Percentiles rank a stretch among this genome's conserved stretches.
Evolutionary conservation across 345 rosid genomes (phyloP).

Genomic region (Euphorbia lathyris): DNA sequence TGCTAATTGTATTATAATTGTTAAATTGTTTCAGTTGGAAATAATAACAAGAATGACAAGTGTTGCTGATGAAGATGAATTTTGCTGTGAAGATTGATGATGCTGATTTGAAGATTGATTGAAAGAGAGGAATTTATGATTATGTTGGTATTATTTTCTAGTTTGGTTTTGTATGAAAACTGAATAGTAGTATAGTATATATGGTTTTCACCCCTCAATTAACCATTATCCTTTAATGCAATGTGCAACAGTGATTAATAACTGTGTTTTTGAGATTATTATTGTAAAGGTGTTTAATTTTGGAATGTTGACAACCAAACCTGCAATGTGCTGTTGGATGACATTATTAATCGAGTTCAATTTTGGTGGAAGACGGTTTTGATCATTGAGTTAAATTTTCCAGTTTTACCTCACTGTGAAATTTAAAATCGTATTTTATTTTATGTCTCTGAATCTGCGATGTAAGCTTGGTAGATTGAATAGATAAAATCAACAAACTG

Average conservation of each 20-base stretch:
- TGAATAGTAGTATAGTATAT: conserved; percentile 1
- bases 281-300: background rate
- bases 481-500: no score
- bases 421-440: no score
- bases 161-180: conserved; percentile 18
- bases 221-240: background rate
- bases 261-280: conserved; percentile 5
- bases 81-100: conserved; percentile 16
- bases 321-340: no score
- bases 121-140: conserved; percentile 20
- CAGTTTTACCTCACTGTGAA: no score
- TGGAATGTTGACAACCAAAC: background rate
- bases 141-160: conserved; percentile 23
- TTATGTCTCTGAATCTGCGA: no score
- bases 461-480: no score
- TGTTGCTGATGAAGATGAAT: conserved; percentile 1
- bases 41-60: conserved; percentile 37
- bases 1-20: background rate
- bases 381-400: no score
- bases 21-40: conserved; percentile 37
- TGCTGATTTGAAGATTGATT: conserved; percentile 24
- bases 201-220: background rate
- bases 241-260: background rate
- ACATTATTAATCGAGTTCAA: no score
- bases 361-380: no score